Conservation (phyloP, 2,329 filamentous ascomycete genomes). For the Lithohypha guttulata region DNA sequence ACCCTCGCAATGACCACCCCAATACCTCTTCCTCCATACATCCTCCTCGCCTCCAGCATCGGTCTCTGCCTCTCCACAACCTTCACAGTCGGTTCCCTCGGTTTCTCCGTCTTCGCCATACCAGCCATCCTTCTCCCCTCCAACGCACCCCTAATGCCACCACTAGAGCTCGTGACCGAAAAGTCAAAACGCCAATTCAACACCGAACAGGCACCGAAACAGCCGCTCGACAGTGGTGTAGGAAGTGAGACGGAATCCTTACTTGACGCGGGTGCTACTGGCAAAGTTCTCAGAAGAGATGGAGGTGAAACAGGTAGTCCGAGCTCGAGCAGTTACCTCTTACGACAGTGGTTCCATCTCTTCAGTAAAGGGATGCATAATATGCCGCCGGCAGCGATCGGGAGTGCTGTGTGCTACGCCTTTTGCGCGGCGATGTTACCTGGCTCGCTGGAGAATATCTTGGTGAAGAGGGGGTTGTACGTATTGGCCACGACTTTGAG, state of each 20-base stretch:
- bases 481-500: neutral
- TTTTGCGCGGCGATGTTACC: slow-evolving; percentile 4
- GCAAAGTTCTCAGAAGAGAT: neutral
- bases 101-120: slow-evolving; percentile 7
- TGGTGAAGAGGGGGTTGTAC: slow-evolving; percentile 5
- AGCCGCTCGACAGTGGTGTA: slow-evolving; percentile 6
- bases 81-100: slow-evolving; percentile 7
- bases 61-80: slow-evolving; percentile 8
- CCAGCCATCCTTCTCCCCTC: slow-evolving; percentile 8
- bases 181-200: neutral
- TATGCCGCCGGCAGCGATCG: slow-evolving; percentile 1
- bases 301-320: neutral
- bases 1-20: slow-evolving; percentile 2
- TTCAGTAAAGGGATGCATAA: slow-evolving; percentile 11
- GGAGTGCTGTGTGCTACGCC: slow-evolving; percentile 1
- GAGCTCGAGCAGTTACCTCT: slow-evolving; percentile 1
- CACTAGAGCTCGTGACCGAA: slow-evolving; percentile 7
- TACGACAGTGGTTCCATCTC: slow-evolving; percentile 10
- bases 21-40: neutral
- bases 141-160: slow-evolving; percentile 7
- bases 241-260: slow-evolving; percentile 5
- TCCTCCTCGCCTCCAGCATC: slow-evolving; percentile 3
- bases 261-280: slow-evolving; percentile 4
- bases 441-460: neutral
- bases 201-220: slow-evolving; percentile 5